These are phyloP conservation scores for Chloroidium sp. DNA, from an alignment of 163 green algal species.

Conservation along the genomic window DNA sequence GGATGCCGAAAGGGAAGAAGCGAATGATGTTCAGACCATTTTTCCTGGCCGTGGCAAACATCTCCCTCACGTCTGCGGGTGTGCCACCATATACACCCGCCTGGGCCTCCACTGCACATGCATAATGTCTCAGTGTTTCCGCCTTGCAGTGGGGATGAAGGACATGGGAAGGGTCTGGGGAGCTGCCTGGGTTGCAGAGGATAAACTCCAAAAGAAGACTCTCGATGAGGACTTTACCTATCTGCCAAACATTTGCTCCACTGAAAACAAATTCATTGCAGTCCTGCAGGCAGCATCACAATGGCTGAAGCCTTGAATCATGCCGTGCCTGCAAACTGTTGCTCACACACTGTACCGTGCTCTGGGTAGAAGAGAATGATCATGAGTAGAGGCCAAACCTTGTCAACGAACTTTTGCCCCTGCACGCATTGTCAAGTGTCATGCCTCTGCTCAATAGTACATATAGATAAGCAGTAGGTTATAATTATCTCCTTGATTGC, in stretches of 20 bases:
- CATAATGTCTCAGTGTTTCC: not conserved
- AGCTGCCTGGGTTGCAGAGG: too few species aligned
- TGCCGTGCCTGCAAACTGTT: too few species aligned
- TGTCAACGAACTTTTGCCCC: not conserved
- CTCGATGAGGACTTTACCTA: not conserved
- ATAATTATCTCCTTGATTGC: too few species aligned
- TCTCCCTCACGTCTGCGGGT: not conserved
- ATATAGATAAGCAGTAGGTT: too few species aligned
- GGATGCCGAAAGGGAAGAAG: not conserved
- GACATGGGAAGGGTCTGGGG: too few species aligned
- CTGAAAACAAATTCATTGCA: not conserved
- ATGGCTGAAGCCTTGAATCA: too few species aligned
- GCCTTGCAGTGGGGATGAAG: too few species aligned
- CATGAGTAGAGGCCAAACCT: not conserved
- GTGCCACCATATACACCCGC: not conserved
- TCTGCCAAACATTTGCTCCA: not conserved
- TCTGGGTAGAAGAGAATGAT: too few species aligned
- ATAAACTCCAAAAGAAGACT: too few species aligned
- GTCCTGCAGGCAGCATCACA: too few species aligned
- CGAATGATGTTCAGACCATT: not conserved
- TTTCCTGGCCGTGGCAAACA: not conserved
- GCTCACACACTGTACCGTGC: too few species aligned
- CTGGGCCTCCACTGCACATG: not conserved
- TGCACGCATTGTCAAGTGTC: not conserved
- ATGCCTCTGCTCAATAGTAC: too few species aligned